Evolutionary conservation across 129 eudicot genomes (phyloP), one percentile per base, ranked within the genome.

Genomic region (Cynara cardunculus): DNA sequence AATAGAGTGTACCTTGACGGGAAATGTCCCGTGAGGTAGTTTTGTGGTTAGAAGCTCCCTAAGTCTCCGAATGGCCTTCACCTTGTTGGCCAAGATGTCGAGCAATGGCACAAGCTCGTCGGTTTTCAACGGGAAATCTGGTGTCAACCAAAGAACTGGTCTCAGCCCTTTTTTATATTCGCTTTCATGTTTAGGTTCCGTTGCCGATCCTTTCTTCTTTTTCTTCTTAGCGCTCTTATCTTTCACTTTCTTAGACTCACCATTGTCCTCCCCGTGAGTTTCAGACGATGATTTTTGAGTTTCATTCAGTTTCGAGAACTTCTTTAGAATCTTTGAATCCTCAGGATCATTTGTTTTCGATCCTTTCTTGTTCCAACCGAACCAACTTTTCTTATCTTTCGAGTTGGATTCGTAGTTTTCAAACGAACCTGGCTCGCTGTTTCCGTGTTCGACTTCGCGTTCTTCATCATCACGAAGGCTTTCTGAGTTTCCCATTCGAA

Each of bases 51-150:
- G 71, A 77, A 94, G 95, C 91, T 94, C 98, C 86, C 98, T 78
- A 79, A 94, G 87, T 90, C 98, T 88, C 77, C 98, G 86, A 34
- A 94, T 85, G 39, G 98, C 98, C 85, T 94, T 94, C 71, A 94
- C 98, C 88, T 94, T 94, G 83, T 89, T 91, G 75, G 98, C 98
- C 85, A 94, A 85, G 76, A 94, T 94, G 89, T 94, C 98, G n/a
- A 94, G 93, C 84, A 94, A 90, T 24, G 98, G 98, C 82, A 94
- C 78, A 61, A 94, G 92, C 80, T 94, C 98, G 19, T 94, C 97
- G 5, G 98, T 94, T 83, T 82, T 85, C 89, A 94, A 86, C 7
- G 97, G 98, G 49, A 94, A 94, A 87, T 94, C 98, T 3, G 95
- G 97, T 26, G 98, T 94, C 82, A 91, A 79, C 98, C 98, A 94